Evolutionary conservation across 352 stramenopile genomes (phyloP).

Genomic region (Phytophthora quininea): DNA sequence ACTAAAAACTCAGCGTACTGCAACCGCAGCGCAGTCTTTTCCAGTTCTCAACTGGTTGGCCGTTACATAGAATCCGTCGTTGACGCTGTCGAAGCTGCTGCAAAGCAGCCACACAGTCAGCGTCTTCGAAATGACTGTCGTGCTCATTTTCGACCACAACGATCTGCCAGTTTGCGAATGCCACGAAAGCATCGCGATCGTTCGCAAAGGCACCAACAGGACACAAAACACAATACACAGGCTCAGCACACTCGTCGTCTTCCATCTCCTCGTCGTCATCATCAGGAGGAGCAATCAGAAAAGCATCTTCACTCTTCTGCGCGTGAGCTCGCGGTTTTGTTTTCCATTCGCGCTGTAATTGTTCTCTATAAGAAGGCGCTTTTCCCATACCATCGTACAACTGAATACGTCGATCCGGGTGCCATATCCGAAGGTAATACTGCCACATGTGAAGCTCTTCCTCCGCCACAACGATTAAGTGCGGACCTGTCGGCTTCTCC

Average conservation of each 20-base stretch:
- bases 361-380: constrained; percentile 38
- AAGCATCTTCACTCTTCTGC: constrained; percentile 33
- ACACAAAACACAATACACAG: constrained; percentile 72
- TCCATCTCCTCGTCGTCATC: constrained; percentile 55
- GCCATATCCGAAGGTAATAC: constrained; percentile 67
- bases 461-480: constrained; percentile 80
- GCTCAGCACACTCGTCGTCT: constrained; percentile 50
- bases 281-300: constrained; percentile 29
- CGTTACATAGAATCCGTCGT: constrained; percentile 67
- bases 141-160: constrained; percentile 79
- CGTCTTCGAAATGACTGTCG: constrained; percentile 51
- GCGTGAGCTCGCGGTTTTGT: constrained; percentile 32
- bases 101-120: constrained; percentile 43
- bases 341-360: constrained; percentile 64
- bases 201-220: constrained; percentile 57
- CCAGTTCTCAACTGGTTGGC: constrained; percentile 69
- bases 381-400: constrained; percentile 49
- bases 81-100: constrained; percentile 53
- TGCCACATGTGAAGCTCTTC: constrained; percentile 86
- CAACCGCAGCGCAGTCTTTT: constrained; percentile 39
- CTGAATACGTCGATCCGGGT: constrained; percentile 60
- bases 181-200: constrained; percentile 56
- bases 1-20: constrained; percentile 65
- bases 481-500: constrained; percentile 35
- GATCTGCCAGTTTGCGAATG: constrained; percentile 65